Conservation (phyloP, 225 moss, liverwort and hornwort species). For the Bryum argenteum region DNA sequence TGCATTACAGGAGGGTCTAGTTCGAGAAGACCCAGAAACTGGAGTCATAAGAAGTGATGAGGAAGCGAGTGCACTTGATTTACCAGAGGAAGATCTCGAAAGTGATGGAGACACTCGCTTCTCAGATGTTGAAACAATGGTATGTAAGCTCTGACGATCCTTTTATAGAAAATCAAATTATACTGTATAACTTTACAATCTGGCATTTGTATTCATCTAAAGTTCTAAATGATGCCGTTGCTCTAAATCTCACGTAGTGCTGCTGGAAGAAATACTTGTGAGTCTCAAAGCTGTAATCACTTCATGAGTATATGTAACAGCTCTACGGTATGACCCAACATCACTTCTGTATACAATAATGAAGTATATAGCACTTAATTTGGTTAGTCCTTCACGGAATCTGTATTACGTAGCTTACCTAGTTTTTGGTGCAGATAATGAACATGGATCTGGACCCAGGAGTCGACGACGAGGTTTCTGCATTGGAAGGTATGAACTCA, state of each 20-base stretch:
- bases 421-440: constrained; percentile 63
- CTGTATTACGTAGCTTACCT: constrained; percentile 22
- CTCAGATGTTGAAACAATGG: constrained; percentile 97
- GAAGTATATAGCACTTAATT: constrained; percentile 10
- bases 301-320: constrained; percentile 3
- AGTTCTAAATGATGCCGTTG: constrained; percentile 18
- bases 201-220: background rate
- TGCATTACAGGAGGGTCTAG: constrained; percentile 41
- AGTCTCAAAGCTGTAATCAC: constrained; percentile 14
- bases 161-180: too few relatives aligned
- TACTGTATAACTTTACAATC: background rate
- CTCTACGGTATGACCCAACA: background rate
- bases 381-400: constrained; percentile 11
- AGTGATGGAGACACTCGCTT: constrained; percentile 91
- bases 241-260: background rate
- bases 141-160: constrained; percentile 21
- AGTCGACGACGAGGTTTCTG: constrained; percentile 90
- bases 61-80: constrained; percentile 50
- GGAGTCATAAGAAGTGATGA: constrained; percentile 46
- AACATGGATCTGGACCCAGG: constrained; percentile 94
- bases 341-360: constrained; percentile 1
- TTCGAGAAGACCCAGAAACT: constrained; percentile 40
- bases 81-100: constrained; percentile 70
- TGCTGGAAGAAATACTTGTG: constrained; percentile 17
- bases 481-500: constrained; percentile 73